Evolutionary conservation across 225 moss, liverwort and hornwort species (phyloP).

Genomic region (Bryoerythrophyllum caledonicum): DNA sequence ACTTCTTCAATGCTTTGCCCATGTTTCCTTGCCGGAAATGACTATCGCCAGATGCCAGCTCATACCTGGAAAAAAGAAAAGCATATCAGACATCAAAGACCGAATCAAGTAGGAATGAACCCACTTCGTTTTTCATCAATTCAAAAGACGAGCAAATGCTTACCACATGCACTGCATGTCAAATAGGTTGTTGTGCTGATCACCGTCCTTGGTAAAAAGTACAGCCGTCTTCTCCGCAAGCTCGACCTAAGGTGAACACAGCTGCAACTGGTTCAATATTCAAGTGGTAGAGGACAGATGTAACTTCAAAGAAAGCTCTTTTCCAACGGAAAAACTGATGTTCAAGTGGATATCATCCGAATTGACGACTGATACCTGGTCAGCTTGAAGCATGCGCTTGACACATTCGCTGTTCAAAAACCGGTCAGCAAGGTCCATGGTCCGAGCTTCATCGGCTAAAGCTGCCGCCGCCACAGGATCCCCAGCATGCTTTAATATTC

Average conservation of each 20-base stretch:
- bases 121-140: background rate
- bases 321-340: background rate
- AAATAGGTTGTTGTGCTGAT: conserved; percentile 97
- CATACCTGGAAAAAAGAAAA: conserved; percentile 57
- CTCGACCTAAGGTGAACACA: conserved; percentile 60
- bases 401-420: conserved; percentile 98
- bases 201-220: conserved; percentile 96
- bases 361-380: conserved; percentile 58
- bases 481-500: conserved; percentile 95
- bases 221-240: conserved; percentile 97
- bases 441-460: conserved; percentile 91
- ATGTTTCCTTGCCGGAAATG: conserved; percentile 89
- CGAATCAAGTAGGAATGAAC: background rate
- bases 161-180: conserved; percentile 99
- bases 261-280: conserved; percentile 24
- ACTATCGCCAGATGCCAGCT: conserved; percentile 97
- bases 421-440: conserved; percentile 97
- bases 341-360: conserved; percentile 3
- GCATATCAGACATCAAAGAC: background rate
- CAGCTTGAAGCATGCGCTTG: conserved; percentile 99
- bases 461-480: conserved; percentile 86
- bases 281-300: background rate
- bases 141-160: conserved; percentile 23
- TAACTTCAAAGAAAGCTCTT: background rate
- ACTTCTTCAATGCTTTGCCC: conserved; percentile 97